These are phyloP conservation scores for Leucosporidium yakuticum DNA, from an alignment of 768 basidiomycete species.

Conservation along the genomic window DNA sequence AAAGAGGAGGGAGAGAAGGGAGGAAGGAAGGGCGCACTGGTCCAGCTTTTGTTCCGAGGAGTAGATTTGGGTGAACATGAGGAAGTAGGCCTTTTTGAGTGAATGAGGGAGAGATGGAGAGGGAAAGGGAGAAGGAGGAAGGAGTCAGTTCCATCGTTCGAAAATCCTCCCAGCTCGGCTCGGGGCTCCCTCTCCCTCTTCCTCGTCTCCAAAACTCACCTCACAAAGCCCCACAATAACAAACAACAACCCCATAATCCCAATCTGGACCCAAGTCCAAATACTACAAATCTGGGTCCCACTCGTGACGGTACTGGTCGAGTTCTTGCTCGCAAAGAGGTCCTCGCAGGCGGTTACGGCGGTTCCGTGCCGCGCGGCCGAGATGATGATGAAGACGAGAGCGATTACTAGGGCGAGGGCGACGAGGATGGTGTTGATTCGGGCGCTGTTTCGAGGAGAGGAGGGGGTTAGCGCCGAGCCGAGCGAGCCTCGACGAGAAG, in stretches of 20 bases:
- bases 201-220: background rate
- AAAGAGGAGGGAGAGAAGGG: background rate
- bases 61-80: constrained; percentile 30
- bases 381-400: constrained; percentile 73
- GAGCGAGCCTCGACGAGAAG: background rate
- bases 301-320: constrained; percentile 45
- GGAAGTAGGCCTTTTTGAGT: constrained; percentile 21
- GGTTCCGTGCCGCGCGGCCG: constrained; percentile 65
- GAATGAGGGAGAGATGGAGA: no score
- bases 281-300: constrained; percentile 74
- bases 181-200: no score
- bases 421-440: constrained; percentile 56
- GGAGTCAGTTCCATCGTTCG: no score
- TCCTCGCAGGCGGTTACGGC: constrained; percentile 61
- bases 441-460: constrained; percentile 59
- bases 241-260: constrained; percentile 87
- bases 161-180: no score
- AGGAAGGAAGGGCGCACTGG: constrained; percentile 15
- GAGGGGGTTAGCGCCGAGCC: background rate
- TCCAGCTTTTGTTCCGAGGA: constrained; percentile 35
- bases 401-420: constrained; percentile 61
- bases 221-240: constrained; percentile 50
- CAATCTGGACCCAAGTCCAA: constrained; percentile 86
- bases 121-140: no score
- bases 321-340: constrained; percentile 29